These are phyloP conservation scores for grape (Vitis vinifera) DNA, from an alignment of 164 flowering plant genomes.

Conservation along the genomic window ASM3070453v1 NC_081812.1:16703001-16703500, in stretches of 20 bases:
- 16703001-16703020: conserved; percentile 85
- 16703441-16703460: too few species aligned
- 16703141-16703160: background rate
- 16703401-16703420: too few species aligned
- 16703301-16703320: too few species aligned
- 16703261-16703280: too few species aligned
- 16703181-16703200: background rate
- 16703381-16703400: too few species aligned
- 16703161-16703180: background rate
- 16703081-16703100: background rate
- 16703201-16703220: background rate
- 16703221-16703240: too few species aligned
- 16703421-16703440: too few species aligned
- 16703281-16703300: too few species aligned
- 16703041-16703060: conserved; percentile 80
- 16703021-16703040: conserved; percentile 94
- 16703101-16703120: background rate
- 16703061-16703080: conserved; percentile 49
- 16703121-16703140: background rate
- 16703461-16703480: background rate
- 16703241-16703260: too few species aligned
- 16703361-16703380: too few species aligned
- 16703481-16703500: background rate
- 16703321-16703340: too few species aligned
- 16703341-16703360: too few species aligned